Percentiles rank a stretch among this genome's conserved stretches.
phyloP scores from a whole-genome alignment of 768 basidiomycete species.

The Mycena rebaudengoi region DNA sequence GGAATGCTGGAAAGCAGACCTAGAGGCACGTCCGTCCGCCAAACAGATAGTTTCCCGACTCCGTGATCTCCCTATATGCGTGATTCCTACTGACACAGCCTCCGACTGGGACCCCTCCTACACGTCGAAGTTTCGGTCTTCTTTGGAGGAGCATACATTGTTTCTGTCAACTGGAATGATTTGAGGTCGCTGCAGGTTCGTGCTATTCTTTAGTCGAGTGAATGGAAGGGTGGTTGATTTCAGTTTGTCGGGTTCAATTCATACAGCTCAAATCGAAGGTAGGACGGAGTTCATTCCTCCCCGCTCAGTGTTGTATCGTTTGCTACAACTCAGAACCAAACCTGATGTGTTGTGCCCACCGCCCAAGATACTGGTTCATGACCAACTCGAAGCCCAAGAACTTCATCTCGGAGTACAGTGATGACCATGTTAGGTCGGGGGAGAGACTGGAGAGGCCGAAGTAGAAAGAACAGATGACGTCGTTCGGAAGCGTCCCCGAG shows the following conservation, averaged over 20 bases:
- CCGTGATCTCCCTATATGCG: slow-evolving; percentile 3
- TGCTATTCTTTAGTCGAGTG: slow-evolving; percentile 6
- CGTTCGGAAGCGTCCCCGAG: slow-evolving; percentile 1
- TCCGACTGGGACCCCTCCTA: slow-evolving; percentile 9
- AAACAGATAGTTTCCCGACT: slow-evolving; percentile 3
- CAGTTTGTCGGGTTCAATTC: not conserved
- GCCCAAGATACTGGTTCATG: slow-evolving; percentile 4
- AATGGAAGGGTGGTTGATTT: slow-evolving; percentile 6
- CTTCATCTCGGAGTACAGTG: slow-evolving; percentile 5
- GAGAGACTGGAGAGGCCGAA: slow-evolving; percentile 5
- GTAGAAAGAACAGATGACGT: not conserved
- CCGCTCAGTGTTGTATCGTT: too few species aligned
- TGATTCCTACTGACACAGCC: not conserved
- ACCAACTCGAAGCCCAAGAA: slow-evolving; percentile 3
- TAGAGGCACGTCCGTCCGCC: not conserved
- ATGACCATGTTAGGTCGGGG: not conserved
- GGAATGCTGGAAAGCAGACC: slow-evolving; percentile 8
- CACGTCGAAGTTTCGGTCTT: slow-evolving; percentile 16
- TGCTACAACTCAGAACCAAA: slow-evolving; percentile 4
- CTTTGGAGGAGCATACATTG: slow-evolving; percentile 11
- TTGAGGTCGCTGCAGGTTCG: not conserved
- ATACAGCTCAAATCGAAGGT: slow-evolving; percentile 3
- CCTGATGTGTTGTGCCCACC: too few species aligned
- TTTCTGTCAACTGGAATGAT: slow-evolving; percentile 2
- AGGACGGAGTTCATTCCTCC: not conserved